Evolutionary conservation across 2,329 filamentous ascomycete genomes (phyloP), one percentile per base, ranked within the genome.

Genomic region (Cordyceps tenuipes): DNA sequence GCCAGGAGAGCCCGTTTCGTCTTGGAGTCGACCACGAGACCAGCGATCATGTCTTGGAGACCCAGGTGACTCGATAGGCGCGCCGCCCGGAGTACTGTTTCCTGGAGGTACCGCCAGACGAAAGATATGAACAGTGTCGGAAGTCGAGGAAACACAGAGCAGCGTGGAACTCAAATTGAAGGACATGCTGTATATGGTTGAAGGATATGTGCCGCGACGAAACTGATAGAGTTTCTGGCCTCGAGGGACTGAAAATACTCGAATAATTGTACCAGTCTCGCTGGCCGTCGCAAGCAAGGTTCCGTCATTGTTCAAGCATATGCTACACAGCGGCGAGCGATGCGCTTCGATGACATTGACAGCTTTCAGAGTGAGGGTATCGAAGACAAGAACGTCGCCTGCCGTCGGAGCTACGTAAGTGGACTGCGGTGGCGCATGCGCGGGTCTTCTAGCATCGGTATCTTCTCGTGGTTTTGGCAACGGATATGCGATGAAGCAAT

Each of bases 131-230:
- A 99, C 88, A 0, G 94, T 99, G 69, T 99, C 94, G 0, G 92
- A 96, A 1, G 91, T 92, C 3, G 93, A 97, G 5, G 94, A 97
- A 46, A 99, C 92, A 69, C 92, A 97, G 41, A 99, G 83, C 12
- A 99, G 79, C 1, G 92, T 96, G 2, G 92, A 96, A 62, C 89
- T 91, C 54, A 91, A 86, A 73, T 99, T 99, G 76, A 99, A 99
- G 1, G 92, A 96, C 91, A 99, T 97, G 82, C 91, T 96, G 76
- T 92, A 97, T 66, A 99, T 99, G 46, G 90, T 88, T 1, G 92
- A 92, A 0, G 94, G 94, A 73, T 97, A 97, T 2, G 93, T 97
- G 48, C 94, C 94, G 64, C 94, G 86, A 62, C 94, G 85, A 75
- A 99, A 99, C 71, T 99, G 93, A 72, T 92, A 97, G 19, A 99